Percentiles rank a stretch among this genome's conserved stretches.
Conservation (phyloP, 495 filamentous ascomycete genomes). For the Lindgomyces ingoldianus region DNA sequence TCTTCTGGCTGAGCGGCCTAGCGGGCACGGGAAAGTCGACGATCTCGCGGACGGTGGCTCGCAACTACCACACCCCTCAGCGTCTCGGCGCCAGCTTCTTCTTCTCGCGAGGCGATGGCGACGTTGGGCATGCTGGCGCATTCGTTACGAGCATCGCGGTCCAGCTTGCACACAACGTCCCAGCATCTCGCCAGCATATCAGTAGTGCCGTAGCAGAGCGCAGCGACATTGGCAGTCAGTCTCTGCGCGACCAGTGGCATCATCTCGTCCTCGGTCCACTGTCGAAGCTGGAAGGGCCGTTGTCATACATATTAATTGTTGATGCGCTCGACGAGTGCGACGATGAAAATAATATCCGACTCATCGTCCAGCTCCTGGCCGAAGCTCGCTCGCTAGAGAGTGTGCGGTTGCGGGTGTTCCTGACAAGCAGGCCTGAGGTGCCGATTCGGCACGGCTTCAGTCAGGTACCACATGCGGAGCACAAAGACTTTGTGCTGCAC, state of each 20-base stretch:
- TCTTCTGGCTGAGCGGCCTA: constrained; percentile 48
- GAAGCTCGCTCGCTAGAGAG: constrained; percentile 23
- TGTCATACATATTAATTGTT: constrained; percentile 37
- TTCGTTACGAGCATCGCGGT: constrained; percentile 38
- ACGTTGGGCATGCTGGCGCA: constrained; percentile 26
- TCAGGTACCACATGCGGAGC: constrained; percentile 7
- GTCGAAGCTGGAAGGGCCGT: background rate
- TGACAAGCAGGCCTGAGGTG: constrained; percentile 47
- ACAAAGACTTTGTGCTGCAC: constrained; percentile 42
- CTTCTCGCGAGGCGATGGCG: constrained; percentile 28
- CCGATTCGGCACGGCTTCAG: constrained; percentile 37
- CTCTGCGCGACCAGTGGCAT: constrained; percentile 17
- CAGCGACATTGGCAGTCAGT: constrained; percentile 7
- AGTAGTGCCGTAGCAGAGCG: constrained; percentile 12
- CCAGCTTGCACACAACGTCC: constrained; percentile 25
- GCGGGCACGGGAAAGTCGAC: constrained; percentile 33
- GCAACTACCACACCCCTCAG: constrained; percentile 4
- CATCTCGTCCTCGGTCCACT: constrained; percentile 14
- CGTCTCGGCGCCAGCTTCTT: constrained; percentile 41
- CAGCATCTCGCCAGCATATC: background rate
- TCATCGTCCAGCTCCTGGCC: constrained; percentile 40
- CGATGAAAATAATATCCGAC: constrained; percentile 27
- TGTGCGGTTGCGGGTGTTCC: constrained; percentile 39
- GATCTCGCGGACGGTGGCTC: constrained; percentile 20
- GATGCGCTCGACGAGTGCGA: constrained; percentile 47